phyloP scores from a whole-genome alignment of 2,329 filamentous ascomycete species.

The Xylaria sp. region DNA sequence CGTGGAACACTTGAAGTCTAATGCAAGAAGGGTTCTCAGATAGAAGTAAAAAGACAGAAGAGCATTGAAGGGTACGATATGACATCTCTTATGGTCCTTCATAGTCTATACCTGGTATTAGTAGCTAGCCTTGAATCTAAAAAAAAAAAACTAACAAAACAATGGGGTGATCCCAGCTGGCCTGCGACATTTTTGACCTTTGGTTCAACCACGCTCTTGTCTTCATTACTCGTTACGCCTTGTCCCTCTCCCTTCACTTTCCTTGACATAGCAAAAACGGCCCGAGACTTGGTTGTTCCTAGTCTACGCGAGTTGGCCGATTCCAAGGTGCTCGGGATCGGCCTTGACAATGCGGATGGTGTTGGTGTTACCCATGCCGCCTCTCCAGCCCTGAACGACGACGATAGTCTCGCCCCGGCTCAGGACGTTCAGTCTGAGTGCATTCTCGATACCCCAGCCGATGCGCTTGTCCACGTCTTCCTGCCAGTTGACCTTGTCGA shows the following conservation, averaged over 20 bases:
- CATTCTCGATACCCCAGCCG: slow-evolving; percentile 94
- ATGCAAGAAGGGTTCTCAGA: neutral
- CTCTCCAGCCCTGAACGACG: slow-evolving; percentile 91
- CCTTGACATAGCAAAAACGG: neutral
- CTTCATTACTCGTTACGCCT: slow-evolving; percentile 30
- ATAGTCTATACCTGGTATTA: slow-evolving; percentile 30
- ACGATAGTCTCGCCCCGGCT: slow-evolving; percentile 78
- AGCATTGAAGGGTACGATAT: neutral
- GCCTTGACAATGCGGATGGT: slow-evolving; percentile 74
- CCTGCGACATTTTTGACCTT: slow-evolving; percentile 14
- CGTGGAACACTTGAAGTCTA: neutral
- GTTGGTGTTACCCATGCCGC: slow-evolving; percentile 92
- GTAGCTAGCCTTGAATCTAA: slow-evolving; percentile 21
- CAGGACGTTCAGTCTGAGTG: slow-evolving; percentile 82
- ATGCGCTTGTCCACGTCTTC: slow-evolving; percentile 98
- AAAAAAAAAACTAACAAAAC: slow-evolving; percentile 22
- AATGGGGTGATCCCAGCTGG: neutral
- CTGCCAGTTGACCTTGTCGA: slow-evolving; percentile 93
- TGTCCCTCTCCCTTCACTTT: neutral
- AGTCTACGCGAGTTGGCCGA: slow-evolving; percentile 56
- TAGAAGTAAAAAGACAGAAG: neutral
- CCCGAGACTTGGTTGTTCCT: neutral
- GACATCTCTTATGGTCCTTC: neutral
- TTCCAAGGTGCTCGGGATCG: slow-evolving; percentile 66
- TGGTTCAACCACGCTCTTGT: neutral